A percentile compares a stretch with the other conserved stretches of the same genome.
These are phyloP conservation scores for Polyplosphaeria fusca DNA, from an alignment of 495 filamentous ascomycete species.

Conservation along the genomic window DNA sequence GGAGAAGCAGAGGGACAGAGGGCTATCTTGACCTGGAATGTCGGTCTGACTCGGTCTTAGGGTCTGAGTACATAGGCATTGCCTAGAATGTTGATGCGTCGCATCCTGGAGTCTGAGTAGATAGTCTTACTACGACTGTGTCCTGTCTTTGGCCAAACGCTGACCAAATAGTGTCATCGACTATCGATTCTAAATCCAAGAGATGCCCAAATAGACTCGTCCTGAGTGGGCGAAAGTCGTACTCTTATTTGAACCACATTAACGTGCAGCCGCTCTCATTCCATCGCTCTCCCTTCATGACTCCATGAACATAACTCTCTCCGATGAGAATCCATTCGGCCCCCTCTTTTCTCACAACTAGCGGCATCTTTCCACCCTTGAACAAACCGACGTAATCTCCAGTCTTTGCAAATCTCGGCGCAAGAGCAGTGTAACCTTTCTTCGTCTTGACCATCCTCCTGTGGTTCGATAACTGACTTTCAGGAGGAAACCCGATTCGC, in stretches of 20 bases:
- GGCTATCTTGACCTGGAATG: too few species aligned
- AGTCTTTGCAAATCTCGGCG: not conserved
- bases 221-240: not conserved
- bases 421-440: conserved; percentile 11
- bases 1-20: too few species aligned
- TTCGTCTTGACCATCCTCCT: conserved; percentile 14
- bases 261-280: not conserved
- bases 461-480: conserved; percentile 6
- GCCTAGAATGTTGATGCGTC: too few species aligned
- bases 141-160: too few species aligned
- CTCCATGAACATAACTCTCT: conserved; percentile 14
- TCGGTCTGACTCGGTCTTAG: too few species aligned
- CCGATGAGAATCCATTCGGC: conserved; percentile 4
- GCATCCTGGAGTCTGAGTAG: too few species aligned
- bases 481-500: conserved; percentile 11
- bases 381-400: conserved; percentile 11
- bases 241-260: conserved; percentile 18
- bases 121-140: too few species aligned
- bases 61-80: too few species aligned
- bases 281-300: conserved; percentile 15
- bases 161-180: too few species aligned
- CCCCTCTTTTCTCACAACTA: conserved; percentile 8
- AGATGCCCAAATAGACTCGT: too few species aligned
- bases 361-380: conserved; percentile 9
- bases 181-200: too few species aligned